Conservation (phyloP, 129 eudicot genomes). For the Daucus carota region DNA sequence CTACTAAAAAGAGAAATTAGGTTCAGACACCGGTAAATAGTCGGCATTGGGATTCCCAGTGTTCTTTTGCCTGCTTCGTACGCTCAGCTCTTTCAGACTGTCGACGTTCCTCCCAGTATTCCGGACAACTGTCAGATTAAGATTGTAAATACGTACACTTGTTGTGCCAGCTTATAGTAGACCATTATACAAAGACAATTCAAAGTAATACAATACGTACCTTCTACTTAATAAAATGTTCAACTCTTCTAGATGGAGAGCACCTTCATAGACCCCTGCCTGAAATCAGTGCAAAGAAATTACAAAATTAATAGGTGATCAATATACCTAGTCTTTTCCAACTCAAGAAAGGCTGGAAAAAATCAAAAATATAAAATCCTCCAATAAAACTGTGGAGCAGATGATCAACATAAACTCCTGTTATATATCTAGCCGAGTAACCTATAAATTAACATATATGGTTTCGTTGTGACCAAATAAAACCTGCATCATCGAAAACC, state of each 20-base stretch:
- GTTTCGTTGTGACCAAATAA: not conserved
- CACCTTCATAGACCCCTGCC: constrained; percentile 72
- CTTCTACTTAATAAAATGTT: constrained; percentile 68
- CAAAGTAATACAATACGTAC: constrained; percentile 29
- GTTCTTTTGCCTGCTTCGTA: constrained; percentile 61
- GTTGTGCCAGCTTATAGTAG: not conserved
- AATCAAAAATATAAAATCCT: not conserved
- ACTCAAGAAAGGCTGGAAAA: not conserved
- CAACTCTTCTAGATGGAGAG: constrained; percentile 90
- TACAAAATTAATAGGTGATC: not conserved
- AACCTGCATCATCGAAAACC: not conserved
- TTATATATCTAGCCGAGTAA: not conserved
- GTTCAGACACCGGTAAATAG: constrained; percentile 54
- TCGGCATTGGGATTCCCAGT: constrained; percentile 75
- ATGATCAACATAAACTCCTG: not conserved
- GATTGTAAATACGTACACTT: not conserved
- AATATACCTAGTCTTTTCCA: not conserved
- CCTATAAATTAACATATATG: not conserved
- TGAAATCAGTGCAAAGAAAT: constrained; percentile 23
- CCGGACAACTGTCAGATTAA: constrained; percentile 49
- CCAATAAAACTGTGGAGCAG: not conserved
- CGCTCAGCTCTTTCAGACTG: constrained; percentile 63
- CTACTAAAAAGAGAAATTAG: not conserved
- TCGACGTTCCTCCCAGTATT: constrained; percentile 81
- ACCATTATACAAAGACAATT: not conserved